A percentile compares a stretch with the other conserved stretches of the same genome.
These are phyloP conservation scores for Pyropia haitanensis DNA, from an alignment of 23 red algal genomes.

Conservation along the genomic window DNA sequence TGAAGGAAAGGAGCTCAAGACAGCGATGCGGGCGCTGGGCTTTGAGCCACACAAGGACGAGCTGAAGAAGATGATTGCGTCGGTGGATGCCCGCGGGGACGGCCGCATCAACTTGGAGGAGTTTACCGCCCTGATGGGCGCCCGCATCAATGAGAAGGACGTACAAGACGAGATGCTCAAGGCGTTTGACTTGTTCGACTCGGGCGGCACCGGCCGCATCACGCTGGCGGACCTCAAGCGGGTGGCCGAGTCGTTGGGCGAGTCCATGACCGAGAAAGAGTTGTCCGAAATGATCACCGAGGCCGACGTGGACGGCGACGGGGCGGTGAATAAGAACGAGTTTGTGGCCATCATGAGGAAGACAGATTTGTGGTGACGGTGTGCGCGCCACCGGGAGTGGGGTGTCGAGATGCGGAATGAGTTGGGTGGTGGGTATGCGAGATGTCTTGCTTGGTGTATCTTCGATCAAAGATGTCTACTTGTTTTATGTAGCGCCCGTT, in stretches of 20 bases:
- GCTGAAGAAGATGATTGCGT: slow-evolving; percentile 17
- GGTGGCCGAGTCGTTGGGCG: slow-evolving; percentile 50
- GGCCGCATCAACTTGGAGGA: slow-evolving; percentile 44
- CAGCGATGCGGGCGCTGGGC: slow-evolving; percentile 54
- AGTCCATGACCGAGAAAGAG: slow-evolving; percentile 49
- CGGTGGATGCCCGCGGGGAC: slow-evolving; percentile 11
- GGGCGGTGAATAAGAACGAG: slow-evolving; percentile 49
- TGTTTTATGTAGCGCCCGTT: no score
- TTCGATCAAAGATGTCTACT: no score
- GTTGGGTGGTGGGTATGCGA: no score
- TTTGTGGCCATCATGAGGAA: slow-evolving; percentile 66
- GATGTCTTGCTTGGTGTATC: no score
- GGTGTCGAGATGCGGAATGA: no score
- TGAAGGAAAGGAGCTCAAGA: slow-evolving; percentile 38
- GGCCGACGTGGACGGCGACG: slow-evolving; percentile 62
- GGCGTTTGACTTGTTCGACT: slow-evolving; percentile 56
- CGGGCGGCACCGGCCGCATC: slow-evolving; percentile 49
- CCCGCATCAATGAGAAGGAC: slow-evolving; percentile 46
- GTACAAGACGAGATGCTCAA: slow-evolving; percentile 68
- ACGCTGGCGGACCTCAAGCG: slow-evolving; percentile 35
- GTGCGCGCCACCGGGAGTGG: no score
- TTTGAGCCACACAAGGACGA: slow-evolving; percentile 50
- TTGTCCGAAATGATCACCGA: slow-evolving; percentile 51
- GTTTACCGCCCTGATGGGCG: slow-evolving; percentile 36
- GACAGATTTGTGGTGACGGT: slow-evolving; percentile 34